These are phyloP conservation scores for Wallacemonas sp. DNA, from an alignment of 208 protist species.

Conservation along the genomic window DNA sequence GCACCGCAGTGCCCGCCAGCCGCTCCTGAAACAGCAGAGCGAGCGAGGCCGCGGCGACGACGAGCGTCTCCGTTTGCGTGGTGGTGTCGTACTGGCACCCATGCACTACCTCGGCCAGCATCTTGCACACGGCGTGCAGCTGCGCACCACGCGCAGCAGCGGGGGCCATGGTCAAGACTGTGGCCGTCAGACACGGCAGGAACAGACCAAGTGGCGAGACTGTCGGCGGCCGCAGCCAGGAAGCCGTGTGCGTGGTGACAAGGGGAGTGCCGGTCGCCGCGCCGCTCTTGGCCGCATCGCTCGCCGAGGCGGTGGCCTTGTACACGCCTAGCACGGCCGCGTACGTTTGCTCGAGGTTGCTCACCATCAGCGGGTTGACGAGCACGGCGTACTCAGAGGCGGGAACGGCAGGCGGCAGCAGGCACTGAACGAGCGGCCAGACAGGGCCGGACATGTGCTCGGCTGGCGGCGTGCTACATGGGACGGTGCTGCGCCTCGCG, in stretches of 20 bases:
- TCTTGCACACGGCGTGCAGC: neutral
- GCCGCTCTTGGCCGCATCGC: neutral
- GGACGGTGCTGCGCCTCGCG: neutral
- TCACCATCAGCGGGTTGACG: neutral
- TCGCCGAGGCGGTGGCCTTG: neutral
- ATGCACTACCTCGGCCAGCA: neutral
- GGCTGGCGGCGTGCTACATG: neutral
- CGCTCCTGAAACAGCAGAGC: constrained; percentile 23
- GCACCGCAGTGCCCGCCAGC: constrained; percentile 12
- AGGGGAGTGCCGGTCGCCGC: too few relatives aligned
- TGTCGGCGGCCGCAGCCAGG: neutral
- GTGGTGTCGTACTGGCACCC: constrained; percentile 15
- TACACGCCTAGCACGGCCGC: neutral
- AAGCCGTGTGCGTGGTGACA: too few relatives aligned
- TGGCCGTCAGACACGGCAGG: neutral
- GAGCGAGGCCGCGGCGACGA: constrained; percentile 28
- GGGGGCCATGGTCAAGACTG: neutral
- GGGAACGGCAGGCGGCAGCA: constrained; percentile 2
- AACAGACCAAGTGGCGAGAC: neutral
- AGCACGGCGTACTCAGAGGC: constrained; percentile 9
- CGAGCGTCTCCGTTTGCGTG: constrained; percentile 20
- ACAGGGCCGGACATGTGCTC: neutral
- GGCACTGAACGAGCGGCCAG: neutral
- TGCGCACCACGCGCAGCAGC: neutral
- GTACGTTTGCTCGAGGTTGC: neutral